Evolutionary conservation across 345 rosid genomes (phyloP), one percentile per base, ranked within the genome.

Genomic region (Salix exigua): DNA sequence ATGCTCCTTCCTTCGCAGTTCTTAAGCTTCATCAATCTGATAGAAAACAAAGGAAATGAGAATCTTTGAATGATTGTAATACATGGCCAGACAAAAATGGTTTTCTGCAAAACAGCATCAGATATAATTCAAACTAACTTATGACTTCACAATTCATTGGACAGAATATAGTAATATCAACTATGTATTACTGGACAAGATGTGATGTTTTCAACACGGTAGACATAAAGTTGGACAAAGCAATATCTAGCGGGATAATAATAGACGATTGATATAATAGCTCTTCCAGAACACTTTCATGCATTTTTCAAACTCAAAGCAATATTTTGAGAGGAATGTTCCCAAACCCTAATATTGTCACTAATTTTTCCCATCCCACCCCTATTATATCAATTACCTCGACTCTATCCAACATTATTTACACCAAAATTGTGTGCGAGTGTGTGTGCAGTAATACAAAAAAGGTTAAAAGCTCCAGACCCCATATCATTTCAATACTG

Each of bases 21-120:
- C 70, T 73, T 73, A 17, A 42, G 75, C 79, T 83, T 89, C 91
- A 89, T 88, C 46, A 76, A 86, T 85, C 91, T 85, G 72, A 61
- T 66, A 85, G 42, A 50, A 19, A 80, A 30, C 62, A 67, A 66
- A 38, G 13, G 33, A 13, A 37, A 74, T 12, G 17, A 66, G 19
- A 67, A 69, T 21, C 10, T 48, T 68, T 64, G 46, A 70, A 66
- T 16, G 33, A 31, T 18, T n/a, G 12, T 33, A 0, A 11, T 19
- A 66, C 14, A 61, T 5, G 7, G 51, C 68, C 48, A 55, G 26
- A 28, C 19, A 16, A 62, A 70, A 68, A n/a, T 1, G 3, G 5
- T 63, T n/a, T 44, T 33, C 44, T 13, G 31, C 73, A 62, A 58
- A 53, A 13, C 35, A 21, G 31, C 53, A 51, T 18, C 30, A 72